A percentile compares a stretch with the other conserved stretches of the same genome.
phyloP scores from a whole-genome alignment of 108 stramenopile species.

The Nitzschia inconspicua region DNA sequence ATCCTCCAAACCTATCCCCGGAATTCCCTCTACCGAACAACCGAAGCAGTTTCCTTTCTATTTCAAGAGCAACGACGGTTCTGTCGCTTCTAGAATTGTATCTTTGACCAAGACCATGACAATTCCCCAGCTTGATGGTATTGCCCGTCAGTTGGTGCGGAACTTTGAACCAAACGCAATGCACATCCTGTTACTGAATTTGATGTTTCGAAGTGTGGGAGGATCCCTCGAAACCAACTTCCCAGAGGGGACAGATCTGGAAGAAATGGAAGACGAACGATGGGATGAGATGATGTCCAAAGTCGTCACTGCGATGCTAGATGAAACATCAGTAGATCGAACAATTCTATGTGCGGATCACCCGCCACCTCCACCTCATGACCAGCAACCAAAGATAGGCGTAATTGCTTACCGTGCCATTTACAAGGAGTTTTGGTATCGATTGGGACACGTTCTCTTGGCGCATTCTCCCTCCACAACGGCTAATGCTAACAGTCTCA shows the following conservation, averaged over 20 bases:
- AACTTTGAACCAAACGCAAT: constrained; percentile 50
- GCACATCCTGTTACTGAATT: constrained; percentile 58
- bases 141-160: constrained; percentile 39
- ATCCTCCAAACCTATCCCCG: constrained; percentile 33
- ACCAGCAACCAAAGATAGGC: constrained; percentile 17
- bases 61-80: constrained; percentile 8
- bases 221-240: constrained; percentile 44
- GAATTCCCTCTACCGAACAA: constrained; percentile 9
- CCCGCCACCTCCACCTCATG: not conserved
- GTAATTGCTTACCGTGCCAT: constrained; percentile 50
- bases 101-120: not conserved
- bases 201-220: constrained; percentile 82
- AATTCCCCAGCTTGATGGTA: constrained; percentile 28
- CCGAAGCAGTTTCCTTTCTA: not conserved
- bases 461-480: constrained; percentile 18
- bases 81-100: not conserved
- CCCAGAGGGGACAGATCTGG: constrained; percentile 36
- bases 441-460: constrained; percentile 56
- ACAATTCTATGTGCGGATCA: constrained; percentile 56
- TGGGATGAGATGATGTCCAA: constrained; percentile 63
- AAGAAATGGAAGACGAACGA: constrained; percentile 68
- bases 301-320: constrained; percentile 76
- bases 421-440: constrained; percentile 81
- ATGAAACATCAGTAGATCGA: constrained; percentile 38
- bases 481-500: constrained; percentile 4